Conservation (phyloP, 1,284 basidiomycete species). For the Anthracocystis setariae region DNA sequence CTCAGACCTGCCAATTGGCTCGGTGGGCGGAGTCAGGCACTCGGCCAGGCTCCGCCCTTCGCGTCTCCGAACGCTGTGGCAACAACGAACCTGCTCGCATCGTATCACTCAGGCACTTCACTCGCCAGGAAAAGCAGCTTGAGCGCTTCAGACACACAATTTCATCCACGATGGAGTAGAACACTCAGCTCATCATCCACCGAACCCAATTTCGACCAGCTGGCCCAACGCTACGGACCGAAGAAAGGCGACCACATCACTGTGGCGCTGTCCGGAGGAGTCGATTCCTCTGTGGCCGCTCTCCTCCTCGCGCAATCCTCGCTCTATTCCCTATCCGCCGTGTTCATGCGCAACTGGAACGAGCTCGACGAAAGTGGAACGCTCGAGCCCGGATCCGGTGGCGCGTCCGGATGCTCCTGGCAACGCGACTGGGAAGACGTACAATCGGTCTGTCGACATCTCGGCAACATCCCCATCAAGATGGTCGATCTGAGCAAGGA, state of each 20-base stretch:
- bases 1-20: too few relatives aligned
- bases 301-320: constrained; percentile 49
- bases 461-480: constrained; percentile 73
- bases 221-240: constrained; percentile 13
- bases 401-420: constrained; percentile 82
- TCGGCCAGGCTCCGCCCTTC: neutral
- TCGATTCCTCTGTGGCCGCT: constrained; percentile 77
- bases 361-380: constrained; percentile 73
- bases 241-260: constrained; percentile 73
- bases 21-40: too few relatives aligned
- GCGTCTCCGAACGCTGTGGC: neutral
- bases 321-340: constrained; percentile 77
- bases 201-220: neutral
- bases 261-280: constrained; percentile 94
- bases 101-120: neutral
- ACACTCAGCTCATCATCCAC: neutral
- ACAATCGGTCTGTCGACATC: constrained; percentile 77
- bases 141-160: neutral
- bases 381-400: constrained; percentile 64
- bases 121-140: neutral
- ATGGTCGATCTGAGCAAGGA: constrained; percentile 53
- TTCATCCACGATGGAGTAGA: neutral
- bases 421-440: constrained; percentile 94
- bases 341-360: constrained; percentile 95
- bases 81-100: neutral